Evolutionary conservation across 495 filamentous ascomycete genomes (phyloP).

Genomic region (Cercophora samala): DNA sequence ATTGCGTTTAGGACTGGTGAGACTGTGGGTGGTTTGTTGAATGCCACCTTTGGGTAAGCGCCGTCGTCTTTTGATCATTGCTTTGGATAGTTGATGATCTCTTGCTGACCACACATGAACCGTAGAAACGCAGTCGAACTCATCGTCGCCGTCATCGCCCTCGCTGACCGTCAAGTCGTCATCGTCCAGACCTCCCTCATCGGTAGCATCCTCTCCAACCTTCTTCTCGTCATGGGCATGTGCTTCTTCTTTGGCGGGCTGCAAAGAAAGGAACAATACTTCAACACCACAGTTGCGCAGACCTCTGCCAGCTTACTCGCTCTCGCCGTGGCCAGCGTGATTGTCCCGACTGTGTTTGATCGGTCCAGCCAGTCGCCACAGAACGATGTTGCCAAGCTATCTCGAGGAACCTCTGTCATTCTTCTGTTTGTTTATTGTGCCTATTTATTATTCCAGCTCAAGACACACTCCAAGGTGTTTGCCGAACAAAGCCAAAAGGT

Average conservation of each 20-base stretch:
- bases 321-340: slow-evolving; percentile 72
- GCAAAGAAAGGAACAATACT: slow-evolving; percentile 75
- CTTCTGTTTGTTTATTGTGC: slow-evolving; percentile 72
- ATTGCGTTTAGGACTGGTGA: slow-evolving; percentile 79
- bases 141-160: slow-evolving; percentile 83
- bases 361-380: slow-evolving; percentile 34
- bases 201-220: slow-evolving; percentile 85
- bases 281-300: slow-evolving; percentile 92
- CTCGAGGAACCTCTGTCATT: slow-evolving; percentile 70
- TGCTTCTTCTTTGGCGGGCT: slow-evolving; percentile 89
- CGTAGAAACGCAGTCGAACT: slow-evolving; percentile 82
- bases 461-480: slow-evolving; percentile 72
- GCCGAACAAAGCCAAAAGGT: slow-evolving; percentile 70
- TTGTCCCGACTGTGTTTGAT: slow-evolving; percentile 85
- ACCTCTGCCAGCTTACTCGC: slow-evolving; percentile 81
- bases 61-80: too few relatives aligned
- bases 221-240: slow-evolving; percentile 89
- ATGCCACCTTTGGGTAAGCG: slow-evolving; percentile 82
- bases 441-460: slow-evolving; percentile 80
- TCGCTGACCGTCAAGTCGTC: slow-evolving; percentile 66
- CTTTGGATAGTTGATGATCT: not conserved
- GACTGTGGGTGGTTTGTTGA: slow-evolving; percentile 79
- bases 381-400: slow-evolving; percentile 53
- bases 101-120: not conserved
- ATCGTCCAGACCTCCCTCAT: slow-evolving; percentile 93